These are phyloP conservation scores for Candida quercuum DNA, from an alignment of 805 yeast species.

Conservation along the genomic window DNA sequence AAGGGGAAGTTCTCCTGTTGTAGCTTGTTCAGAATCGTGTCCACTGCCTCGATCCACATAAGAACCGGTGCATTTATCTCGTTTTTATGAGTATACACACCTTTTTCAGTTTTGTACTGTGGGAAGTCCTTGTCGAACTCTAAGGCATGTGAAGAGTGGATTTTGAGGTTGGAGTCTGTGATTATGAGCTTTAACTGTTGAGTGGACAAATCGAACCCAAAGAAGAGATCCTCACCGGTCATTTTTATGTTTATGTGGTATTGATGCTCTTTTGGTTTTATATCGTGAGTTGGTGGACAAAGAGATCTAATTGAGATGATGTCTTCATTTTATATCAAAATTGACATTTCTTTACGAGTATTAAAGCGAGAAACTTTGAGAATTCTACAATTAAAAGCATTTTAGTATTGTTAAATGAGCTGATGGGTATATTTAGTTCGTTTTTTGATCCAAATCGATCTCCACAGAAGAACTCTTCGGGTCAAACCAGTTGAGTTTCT, in stretches of 20 bases:
- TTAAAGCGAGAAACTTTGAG: no score
- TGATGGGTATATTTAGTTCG: no score
- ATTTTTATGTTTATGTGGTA: not conserved
- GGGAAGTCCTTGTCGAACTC: constrained; percentile 67
- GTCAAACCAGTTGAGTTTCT: constrained; percentile 11
- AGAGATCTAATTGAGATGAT: no score
- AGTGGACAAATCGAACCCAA: constrained; percentile 86
- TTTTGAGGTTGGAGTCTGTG: constrained; percentile 47
- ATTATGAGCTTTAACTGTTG: constrained; percentile 81
- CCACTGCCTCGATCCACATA: constrained; percentile 89
- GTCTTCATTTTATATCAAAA: no score
- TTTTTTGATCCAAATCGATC: no score
- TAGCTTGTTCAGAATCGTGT: constrained; percentile 52
- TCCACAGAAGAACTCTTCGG: constrained; percentile 6
- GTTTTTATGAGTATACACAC: constrained; percentile 58
- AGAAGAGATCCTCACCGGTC: no score
- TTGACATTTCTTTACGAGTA: no score
- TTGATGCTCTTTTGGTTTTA: not conserved
- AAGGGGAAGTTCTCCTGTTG: constrained; percentile 50
- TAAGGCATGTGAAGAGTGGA: constrained; percentile 53
- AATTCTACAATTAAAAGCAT: no score
- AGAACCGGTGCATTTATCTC: constrained; percentile 74
- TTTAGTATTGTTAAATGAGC: no score
- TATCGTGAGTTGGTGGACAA: no score
- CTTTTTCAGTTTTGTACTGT: constrained; percentile 62